Conservation (phyloP, 2,329 filamentous ascomycete species). For the Fusarium liriodendri region DNA sequence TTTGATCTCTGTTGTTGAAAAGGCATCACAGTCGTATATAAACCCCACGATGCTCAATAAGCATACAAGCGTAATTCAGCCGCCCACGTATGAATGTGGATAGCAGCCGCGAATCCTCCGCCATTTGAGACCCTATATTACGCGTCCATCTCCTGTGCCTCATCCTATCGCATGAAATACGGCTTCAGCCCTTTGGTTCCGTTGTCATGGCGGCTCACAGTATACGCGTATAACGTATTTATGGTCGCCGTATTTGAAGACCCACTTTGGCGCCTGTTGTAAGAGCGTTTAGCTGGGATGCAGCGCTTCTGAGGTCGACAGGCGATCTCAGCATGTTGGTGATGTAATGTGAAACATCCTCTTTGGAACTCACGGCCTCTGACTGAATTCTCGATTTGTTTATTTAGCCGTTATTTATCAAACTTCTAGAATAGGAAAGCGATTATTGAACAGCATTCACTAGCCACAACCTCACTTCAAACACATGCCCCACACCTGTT, state of each 20-base stretch:
- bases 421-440: neutral
- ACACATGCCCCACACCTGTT: neutral
- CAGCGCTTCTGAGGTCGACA: neutral
- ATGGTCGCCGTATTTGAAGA: neutral
- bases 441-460: neutral
- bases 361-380: neutral
- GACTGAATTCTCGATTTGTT: neutral
- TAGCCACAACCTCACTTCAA: neutral
- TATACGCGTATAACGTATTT: conserved; percentile 10
- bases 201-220: neutral
- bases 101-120: neutral
- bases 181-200: neutral
- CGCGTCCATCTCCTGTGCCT: neutral
- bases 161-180: neutral
- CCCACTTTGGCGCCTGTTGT: neutral
- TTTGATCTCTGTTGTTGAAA: neutral
- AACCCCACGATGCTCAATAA: neutral
- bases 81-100: conserved; percentile 1
- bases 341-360: neutral
- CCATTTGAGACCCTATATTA: neutral
- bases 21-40: neutral
- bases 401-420: neutral
- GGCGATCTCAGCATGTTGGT: neutral
- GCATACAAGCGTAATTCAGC: neutral
- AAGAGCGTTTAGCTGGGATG: neutral